A percentile compares a stretch with the other conserved stretches of the same genome.
Evolutionary conservation across 345 rosid genomes (phyloP).

Genomic region (Euphorbia lathyris): DNA sequence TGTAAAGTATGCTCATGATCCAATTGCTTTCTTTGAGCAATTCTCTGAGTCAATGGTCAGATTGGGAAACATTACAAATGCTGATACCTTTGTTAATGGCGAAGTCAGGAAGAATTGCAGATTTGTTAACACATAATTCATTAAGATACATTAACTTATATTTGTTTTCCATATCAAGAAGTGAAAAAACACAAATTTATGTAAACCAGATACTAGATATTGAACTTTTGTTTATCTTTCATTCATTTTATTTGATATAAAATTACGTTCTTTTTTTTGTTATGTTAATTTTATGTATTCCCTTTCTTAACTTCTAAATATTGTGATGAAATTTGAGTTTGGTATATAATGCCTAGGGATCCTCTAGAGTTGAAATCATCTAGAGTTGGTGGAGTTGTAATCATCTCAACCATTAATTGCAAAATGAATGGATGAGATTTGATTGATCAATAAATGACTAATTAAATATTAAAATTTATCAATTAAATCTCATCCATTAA

Average conservation of each 20-base stretch:
- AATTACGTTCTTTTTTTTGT: not conserved
- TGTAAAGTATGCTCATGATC: constrained; percentile 53
- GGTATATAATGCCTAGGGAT: too few species aligned
- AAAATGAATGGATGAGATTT: too few species aligned
- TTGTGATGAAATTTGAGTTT: too few species aligned
- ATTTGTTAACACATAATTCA: constrained; percentile 65
- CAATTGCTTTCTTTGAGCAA: constrained; percentile 67
- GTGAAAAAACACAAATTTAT: constrained; percentile 2
- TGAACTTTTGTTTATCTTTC: not conserved
- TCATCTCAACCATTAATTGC: too few species aligned
- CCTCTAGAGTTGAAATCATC: too few species aligned
- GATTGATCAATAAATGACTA: too few species aligned
- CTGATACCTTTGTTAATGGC: constrained; percentile 54
- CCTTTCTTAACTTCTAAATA: too few species aligned
- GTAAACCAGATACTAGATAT: not conserved
- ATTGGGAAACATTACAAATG: constrained; percentile 75
- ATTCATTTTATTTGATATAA: constrained; percentile 8
- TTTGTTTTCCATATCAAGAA: constrained; percentile 14
- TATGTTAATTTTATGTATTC: not conserved
- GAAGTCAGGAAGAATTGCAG: constrained; percentile 82
- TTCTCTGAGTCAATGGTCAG: constrained; percentile 84
- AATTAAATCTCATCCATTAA: too few species aligned
- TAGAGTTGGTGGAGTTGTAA: too few species aligned
- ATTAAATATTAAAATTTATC: too few species aligned
- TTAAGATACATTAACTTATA: not conserved